Percentiles rank a stretch among this genome's conserved stretches.
phyloP scores from a whole-genome alignment of 257 asterid genomes.

The Nicotiana obtusifolia region DNA sequence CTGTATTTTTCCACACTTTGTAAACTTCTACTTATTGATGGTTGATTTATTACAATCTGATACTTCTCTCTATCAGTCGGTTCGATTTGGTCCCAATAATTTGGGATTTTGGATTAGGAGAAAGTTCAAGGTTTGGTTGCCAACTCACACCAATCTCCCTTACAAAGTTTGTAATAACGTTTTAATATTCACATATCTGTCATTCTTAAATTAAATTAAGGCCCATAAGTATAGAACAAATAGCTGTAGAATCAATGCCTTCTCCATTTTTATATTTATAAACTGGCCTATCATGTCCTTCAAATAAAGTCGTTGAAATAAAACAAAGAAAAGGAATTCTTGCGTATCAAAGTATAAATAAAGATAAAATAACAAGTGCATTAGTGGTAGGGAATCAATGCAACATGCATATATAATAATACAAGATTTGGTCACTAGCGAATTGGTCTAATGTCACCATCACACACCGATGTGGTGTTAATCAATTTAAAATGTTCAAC shows the following conservation, averaged over 20 bases:
- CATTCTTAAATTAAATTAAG: neutral
- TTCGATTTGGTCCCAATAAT: neutral
- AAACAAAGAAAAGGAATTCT: neutral
- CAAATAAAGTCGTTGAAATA: neutral
- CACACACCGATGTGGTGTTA: neutral
- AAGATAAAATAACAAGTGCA: neutral
- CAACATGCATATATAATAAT: neutral
- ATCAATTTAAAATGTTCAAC: neutral
- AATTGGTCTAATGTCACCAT: neutral
- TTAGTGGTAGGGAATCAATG: neutral
- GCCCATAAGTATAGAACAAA: neutral
- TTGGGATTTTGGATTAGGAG: neutral
- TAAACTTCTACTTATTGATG: neutral
- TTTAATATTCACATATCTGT: neutral
- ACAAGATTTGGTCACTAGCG: neutral
- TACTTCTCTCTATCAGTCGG: neutral
- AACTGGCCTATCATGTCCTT: neutral
- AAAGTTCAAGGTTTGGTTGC: neutral
- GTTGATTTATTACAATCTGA: neutral
- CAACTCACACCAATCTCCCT: neutral
- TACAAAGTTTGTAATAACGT: neutral
- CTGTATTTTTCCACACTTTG: neutral
- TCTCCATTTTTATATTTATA: neutral
- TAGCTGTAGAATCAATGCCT: neutral
- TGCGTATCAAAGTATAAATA: neutral